A percentile compares a stretch with the other conserved stretches of the same genome.
These are phyloP conservation scores for Schizosaccharomyces japonicus DNA, from an alignment of 805 yeast species.

Conservation along the genomic window DNA sequence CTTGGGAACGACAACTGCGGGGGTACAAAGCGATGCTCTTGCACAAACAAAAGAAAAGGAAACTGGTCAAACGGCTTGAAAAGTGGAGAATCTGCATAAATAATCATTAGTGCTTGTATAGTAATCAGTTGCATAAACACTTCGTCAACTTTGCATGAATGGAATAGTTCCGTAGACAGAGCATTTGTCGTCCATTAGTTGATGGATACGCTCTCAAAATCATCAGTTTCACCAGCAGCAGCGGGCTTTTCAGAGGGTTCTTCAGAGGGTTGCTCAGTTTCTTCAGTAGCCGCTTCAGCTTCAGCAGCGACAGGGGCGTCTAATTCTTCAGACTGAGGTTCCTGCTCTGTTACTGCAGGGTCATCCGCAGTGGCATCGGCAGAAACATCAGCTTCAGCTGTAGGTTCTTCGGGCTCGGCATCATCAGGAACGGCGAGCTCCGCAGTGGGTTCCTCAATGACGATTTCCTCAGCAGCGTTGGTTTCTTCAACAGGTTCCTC, in stretches of 20 bases:
- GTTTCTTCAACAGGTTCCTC: neutral
- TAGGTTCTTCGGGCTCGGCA: neutral
- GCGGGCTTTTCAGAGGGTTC: too few relatives aligned
- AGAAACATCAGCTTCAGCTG: neutral
- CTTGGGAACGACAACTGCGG: neutral
- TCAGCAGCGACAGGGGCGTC: slow-evolving; percentile 3
- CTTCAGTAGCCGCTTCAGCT: neutral
- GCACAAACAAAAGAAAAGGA: neutral
- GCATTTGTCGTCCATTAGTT: too few relatives aligned
- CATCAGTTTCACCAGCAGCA: too few relatives aligned
- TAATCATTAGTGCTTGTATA: too few relatives aligned
- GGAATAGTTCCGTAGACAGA: too few relatives aligned
- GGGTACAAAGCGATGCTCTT: neutral
- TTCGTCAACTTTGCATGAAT: too few relatives aligned
- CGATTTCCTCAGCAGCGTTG: neutral
- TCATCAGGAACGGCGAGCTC: neutral
- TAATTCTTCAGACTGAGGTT: too few relatives aligned
- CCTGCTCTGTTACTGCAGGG: neutral
- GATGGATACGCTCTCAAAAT: too few relatives aligned
- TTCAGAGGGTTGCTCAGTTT: too few relatives aligned
- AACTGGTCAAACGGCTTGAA: neutral
- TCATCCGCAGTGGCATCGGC: neutral
- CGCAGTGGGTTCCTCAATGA: neutral
- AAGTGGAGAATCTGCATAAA: slow-evolving; percentile 1
- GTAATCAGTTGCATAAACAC: too few relatives aligned